Conservation (phyloP, 805 yeast species). For the Wickerhamomyces bovis region DNA sequence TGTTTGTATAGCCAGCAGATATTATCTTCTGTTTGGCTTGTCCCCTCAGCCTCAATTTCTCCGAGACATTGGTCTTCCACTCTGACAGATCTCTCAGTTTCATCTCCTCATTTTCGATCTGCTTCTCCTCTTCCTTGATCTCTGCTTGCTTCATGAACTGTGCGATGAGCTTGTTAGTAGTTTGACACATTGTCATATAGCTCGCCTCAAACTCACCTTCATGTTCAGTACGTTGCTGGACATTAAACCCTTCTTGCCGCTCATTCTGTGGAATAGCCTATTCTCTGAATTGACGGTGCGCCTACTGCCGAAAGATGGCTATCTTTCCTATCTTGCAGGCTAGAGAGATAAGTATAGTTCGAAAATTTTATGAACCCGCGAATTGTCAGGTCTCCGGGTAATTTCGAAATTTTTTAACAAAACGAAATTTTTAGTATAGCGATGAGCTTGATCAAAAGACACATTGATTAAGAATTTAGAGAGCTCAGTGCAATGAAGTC, state of each 20-base stretch:
- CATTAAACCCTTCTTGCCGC: conserved; percentile 25
- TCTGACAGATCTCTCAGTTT: conserved; percentile 39
- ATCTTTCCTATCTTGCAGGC: background rate
- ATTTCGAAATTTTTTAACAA: conserved; percentile 2
- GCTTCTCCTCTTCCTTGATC: conserved; percentile 26
- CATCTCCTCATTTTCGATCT: conserved; percentile 29
- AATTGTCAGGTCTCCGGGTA: conserved; percentile 6
- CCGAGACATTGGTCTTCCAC: conserved; percentile 24
- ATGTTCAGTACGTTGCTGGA: conserved; percentile 76
- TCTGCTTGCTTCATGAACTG: conserved; percentile 51
- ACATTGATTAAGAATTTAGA: background rate
- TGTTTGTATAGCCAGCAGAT: conserved; percentile 37
- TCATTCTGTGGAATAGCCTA: background rate
- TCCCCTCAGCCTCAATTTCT: conserved; percentile 23
- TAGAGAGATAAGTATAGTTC: background rate
- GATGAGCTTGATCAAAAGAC: conserved; percentile 12
- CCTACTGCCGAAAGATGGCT: background rate
- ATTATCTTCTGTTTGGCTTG: conserved; percentile 27
- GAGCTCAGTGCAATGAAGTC: conserved; percentile 57
- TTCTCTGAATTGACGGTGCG: background rate
- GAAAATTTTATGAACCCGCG: background rate
- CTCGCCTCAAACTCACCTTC: conserved; percentile 32
- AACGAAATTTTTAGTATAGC: conserved; percentile 6
- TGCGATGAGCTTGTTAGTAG: background rate
- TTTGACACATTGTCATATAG: background rate